phyloP scores from a whole-genome alignment of 306 rosid genomes.

The Herpetospermum pedunculosum region DNA sequence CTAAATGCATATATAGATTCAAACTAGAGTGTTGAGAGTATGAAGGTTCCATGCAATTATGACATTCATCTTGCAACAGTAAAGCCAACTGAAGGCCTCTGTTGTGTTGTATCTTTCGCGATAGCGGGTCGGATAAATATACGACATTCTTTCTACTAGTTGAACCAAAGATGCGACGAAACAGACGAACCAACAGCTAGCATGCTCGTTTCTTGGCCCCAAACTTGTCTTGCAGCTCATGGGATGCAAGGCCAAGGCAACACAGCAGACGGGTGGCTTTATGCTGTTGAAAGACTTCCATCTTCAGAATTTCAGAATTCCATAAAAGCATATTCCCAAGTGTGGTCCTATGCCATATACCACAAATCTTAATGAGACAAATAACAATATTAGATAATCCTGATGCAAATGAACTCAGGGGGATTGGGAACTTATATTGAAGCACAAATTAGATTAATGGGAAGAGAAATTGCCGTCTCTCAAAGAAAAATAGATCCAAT shows the following conservation, averaged over 20 bases:
- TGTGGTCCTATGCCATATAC: slow-evolving; percentile 22
- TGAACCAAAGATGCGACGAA: not conserved
- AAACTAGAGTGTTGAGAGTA: not conserved
- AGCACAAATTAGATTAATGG: not conserved
- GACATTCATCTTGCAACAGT: slow-evolving; percentile 3
- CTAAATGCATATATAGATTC: not conserved
- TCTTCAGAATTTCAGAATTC: slow-evolving; percentile 24
- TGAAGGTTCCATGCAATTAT: not conserved
- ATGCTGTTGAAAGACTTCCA: slow-evolving; percentile 24
- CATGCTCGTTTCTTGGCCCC: slow-evolving; percentile 5
- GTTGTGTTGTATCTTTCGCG: not conserved
- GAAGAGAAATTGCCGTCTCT: not conserved
- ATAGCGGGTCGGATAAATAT: slow-evolving; percentile 9
- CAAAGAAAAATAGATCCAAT: not conserved
- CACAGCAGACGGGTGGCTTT: slow-evolving; percentile 15
- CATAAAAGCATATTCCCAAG: slow-evolving; percentile 13
- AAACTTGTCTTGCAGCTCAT: slow-evolving; percentile 19
- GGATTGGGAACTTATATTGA: not conserved
- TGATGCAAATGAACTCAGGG: not conserved
- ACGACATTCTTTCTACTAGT: not conserved
- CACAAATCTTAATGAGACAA: slow-evolving; percentile 10
- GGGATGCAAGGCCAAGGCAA: slow-evolving; percentile 16
- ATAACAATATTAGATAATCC: not conserved
- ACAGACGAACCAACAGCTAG: not conserved
- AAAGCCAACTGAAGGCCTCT: not conserved